Conservation (phyloP, 805 yeast species). For the Kodamaea leandrae region DNA sequence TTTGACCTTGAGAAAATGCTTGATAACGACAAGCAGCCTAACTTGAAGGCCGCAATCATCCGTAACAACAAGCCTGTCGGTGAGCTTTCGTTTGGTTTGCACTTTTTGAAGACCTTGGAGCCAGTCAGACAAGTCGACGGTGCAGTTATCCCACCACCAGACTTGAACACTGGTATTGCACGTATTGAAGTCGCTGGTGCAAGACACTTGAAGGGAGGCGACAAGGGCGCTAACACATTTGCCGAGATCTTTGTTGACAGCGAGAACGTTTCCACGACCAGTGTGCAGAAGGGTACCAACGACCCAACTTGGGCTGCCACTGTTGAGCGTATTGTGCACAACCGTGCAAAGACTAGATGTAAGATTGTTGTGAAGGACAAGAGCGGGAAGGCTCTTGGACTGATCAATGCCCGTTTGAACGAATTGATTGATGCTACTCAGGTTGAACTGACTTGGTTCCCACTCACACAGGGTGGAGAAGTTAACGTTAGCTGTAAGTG, state of each 20-base stretch:
- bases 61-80: constrained; percentile 88
- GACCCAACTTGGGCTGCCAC: constrained; percentile 65
- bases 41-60: constrained; percentile 55
- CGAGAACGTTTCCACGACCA: constrained; percentile 56
- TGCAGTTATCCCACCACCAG: constrained; percentile 81
- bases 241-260: constrained; percentile 71
- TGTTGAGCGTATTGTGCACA: constrained; percentile 66
- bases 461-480: constrained; percentile 72
- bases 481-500: constrained; percentile 67
- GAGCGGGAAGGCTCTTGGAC: constrained; percentile 55
- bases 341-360: constrained; percentile 68
- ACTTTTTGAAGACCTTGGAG: constrained; percentile 73
- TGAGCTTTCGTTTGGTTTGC: constrained; percentile 62
- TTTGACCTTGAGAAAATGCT: constrained; percentile 67
- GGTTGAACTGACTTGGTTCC: constrained; percentile 76
- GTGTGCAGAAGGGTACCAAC: constrained; percentile 56
- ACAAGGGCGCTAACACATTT: constrained; percentile 54
- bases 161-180: constrained; percentile 89
- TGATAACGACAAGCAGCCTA: constrained; percentile 48
- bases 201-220: constrained; percentile 47
- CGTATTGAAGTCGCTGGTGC: constrained; percentile 64
- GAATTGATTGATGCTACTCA: constrained; percentile 75
- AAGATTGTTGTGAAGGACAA: constrained; percentile 64
- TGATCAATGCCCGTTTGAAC: constrained; percentile 53
- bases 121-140: constrained; percentile 71